These are phyloP conservation scores for Aspergillus aculeatus DNA, from an alignment of 2,329 filamentous ascomycete species.

Conservation along the genomic window DNA sequence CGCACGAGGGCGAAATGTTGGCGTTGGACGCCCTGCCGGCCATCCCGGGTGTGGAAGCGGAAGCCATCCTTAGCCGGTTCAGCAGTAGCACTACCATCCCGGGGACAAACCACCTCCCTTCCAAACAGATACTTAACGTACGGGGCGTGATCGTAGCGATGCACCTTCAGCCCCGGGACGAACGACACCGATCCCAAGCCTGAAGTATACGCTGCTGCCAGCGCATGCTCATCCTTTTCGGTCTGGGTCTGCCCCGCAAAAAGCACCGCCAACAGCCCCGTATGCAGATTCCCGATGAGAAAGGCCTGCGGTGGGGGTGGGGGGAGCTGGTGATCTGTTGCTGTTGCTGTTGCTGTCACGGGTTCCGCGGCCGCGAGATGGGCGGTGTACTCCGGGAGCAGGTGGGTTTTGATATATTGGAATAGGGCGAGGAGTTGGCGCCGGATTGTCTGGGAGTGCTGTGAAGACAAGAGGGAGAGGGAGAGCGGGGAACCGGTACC, in stretches of 20 bases:
- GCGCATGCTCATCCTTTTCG: too few species aligned
- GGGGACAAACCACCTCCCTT: neutral
- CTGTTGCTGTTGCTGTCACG: neutral
- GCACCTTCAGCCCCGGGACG: conserved; percentile 24
- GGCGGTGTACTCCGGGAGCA: conserved; percentile 7
- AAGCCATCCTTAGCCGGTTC: neutral
- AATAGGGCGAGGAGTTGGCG: conserved; percentile 9
- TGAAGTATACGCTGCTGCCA: neutral
- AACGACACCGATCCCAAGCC: neutral
- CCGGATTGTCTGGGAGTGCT: neutral
- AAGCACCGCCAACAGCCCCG: conserved; percentile 32
- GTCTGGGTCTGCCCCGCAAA: neutral
- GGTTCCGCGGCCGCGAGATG: neutral
- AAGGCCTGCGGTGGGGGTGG: conserved; percentile 23
- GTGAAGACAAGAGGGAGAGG: neutral
- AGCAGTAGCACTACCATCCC: neutral
- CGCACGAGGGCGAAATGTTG: conserved; percentile 39
- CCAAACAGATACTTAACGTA: conserved; percentile 42
- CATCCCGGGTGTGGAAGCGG: conserved; percentile 28
- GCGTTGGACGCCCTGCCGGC: conserved; percentile 26
- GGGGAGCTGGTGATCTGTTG: conserved; percentile 9
- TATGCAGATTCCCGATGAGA: conserved; percentile 40
- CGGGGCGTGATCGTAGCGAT: conserved; percentile 30
- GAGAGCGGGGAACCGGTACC: too few species aligned
- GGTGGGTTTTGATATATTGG: neutral